Conservation (phyloP, 352 stramenopile genomes). For the Phytophthora colocasiae region DNA sequence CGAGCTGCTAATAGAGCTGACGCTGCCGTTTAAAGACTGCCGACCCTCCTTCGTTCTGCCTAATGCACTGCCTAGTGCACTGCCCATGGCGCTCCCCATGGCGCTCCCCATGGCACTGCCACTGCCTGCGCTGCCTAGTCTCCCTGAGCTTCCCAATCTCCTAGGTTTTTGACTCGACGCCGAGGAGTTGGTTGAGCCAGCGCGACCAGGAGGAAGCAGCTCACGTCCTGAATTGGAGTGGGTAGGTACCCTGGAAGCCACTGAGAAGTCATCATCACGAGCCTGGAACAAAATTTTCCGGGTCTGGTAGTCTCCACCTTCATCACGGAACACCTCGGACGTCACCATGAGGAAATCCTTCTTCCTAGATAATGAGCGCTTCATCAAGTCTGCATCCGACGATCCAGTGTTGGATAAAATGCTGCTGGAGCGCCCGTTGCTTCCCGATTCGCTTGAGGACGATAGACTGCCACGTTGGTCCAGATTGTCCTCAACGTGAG, state of each 20-base stretch:
- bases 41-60: constrained; percentile 32
- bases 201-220: constrained; percentile 42
- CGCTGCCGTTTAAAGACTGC: constrained; percentile 56
- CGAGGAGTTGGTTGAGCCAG: constrained; percentile 50
- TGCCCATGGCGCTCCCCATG: constrained; percentile 32
- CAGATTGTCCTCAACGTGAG: constrained; percentile 33
- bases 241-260: constrained; percentile 78
- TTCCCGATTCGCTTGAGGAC: constrained; percentile 52
- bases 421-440: constrained; percentile 25
- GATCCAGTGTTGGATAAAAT: constrained; percentile 34
- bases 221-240: constrained; percentile 74
- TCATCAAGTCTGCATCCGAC: constrained; percentile 79
- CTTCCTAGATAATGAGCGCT: constrained; percentile 85
- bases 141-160: constrained; percentile 29
- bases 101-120: constrained; percentile 27
- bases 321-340: constrained; percentile 87
- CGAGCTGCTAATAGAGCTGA: constrained; percentile 59
- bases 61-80: constrained; percentile 24
- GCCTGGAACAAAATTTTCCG: constrained; percentile 92
- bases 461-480: constrained; percentile 56
- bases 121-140: constrained; percentile 22
- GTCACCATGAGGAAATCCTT: constrained; percentile 93
- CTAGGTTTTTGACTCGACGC: constrained; percentile 47
- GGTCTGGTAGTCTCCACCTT: constrained; percentile 86
- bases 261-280: constrained; percentile 85